Evolutionary conservation across 2,329 filamentous ascomycete species (phyloP), one percentile per base, ranked within the genome.

Genomic region (Huntiella bhutanensis): DNA sequence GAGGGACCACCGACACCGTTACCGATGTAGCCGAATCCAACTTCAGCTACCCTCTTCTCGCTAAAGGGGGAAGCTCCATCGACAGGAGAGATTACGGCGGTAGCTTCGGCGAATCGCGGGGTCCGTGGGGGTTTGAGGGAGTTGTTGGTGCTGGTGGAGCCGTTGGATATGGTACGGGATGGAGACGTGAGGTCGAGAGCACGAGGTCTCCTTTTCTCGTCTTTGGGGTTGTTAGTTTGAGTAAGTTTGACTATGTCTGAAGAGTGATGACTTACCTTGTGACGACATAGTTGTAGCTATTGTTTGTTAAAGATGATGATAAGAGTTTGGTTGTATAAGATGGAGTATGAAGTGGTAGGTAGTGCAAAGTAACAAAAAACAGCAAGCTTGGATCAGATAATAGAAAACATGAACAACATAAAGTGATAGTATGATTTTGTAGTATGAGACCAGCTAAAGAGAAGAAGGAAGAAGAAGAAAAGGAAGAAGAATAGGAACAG

Each of bases 11-110:
- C 69, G 50, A 70, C 64, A 54, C 77, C 67, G 59, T 67, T 64
- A 64, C 66, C 70, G 58, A 95, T 82, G 65, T 94, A 95, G 60
- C 87, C 86, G 62, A 96, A 95, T 53, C 87, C 87, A 53, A 94
- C 75, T 64, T 94, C 86, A 49, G 79, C 82, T 32, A 87, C 82
- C 37, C 73, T 70, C 41, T 70, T 68, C 51, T 77, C 71, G 54
- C 68, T 67, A 55, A 82, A 81, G 6, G 75, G 74, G 32, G 69
- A 68, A 42, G 64, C 51, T 47, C 55, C 65, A 51, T 86, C 80
- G 56, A 85, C 67, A 37, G 82, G 82, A 41, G 82, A 87, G 64
- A 86, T 69, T 44, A 87, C 77, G 22, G 80, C 73, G 28, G 82
- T 88, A 39, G 81, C 82, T 66, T 87, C 82, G 47, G 80, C 80